Evolutionary conservation across 1,284 basidiomycete species (phyloP).

Genomic region (Coniferiporia weirii): DNA sequence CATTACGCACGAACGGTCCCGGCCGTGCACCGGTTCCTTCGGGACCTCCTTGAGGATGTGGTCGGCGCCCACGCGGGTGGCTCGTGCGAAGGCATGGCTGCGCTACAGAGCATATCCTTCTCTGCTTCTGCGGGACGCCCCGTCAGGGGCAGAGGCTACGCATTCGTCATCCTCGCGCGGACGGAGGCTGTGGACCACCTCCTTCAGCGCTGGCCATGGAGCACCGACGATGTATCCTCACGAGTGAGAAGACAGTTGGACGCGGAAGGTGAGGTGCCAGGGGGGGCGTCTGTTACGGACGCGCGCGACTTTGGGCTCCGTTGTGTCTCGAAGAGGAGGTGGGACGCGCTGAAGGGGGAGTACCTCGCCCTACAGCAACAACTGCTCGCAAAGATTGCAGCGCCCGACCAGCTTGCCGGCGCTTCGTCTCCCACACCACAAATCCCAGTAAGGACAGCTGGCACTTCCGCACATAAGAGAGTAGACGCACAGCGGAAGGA

Average conservation of each 20-base stretch:
- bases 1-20: slow-evolving; percentile 41
- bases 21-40: slow-evolving; percentile 42
- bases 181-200: slow-evolving; percentile 38
- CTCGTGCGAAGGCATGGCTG: slow-evolving; percentile 18
- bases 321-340: slow-evolving; percentile 46
- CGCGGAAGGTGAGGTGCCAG: slow-evolving; percentile 5
- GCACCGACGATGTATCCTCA: slow-evolving; percentile 17
- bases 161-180: slow-evolving; percentile 51
- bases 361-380: slow-evolving; percentile 53
- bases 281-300: slow-evolving; percentile 26
- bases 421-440: neutral
- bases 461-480: neutral
- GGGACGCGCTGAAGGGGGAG: slow-evolving; percentile 58
- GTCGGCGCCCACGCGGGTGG: slow-evolving; percentile 4
- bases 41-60: slow-evolving; percentile 32
- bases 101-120: slow-evolving; percentile 49
- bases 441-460: neutral
- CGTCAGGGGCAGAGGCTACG: slow-evolving; percentile 66
- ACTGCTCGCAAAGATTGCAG: slow-evolving; percentile 44
- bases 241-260: neutral
- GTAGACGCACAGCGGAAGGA: neutral
- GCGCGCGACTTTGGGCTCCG: slow-evolving; percentile 57
- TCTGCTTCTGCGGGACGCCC: slow-evolving; percentile 31
- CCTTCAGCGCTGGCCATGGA: slow-evolving; percentile 57
- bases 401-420: slow-evolving; percentile 23